Conservation (phyloP, 371 early-diverging fungal genomes). For the Mucor saturninus region DNA sequence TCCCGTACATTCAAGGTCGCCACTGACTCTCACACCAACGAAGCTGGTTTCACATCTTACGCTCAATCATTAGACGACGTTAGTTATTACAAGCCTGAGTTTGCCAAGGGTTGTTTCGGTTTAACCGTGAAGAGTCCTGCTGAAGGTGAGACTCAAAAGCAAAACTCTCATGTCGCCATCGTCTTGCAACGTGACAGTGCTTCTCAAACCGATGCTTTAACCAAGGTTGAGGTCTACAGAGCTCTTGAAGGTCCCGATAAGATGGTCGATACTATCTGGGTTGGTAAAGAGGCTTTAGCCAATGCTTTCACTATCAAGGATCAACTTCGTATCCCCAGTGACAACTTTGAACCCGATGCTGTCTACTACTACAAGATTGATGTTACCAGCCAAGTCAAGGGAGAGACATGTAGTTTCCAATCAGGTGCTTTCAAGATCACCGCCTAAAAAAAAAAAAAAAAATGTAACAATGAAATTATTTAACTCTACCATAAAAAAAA, state of each 20-base stretch:
- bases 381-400: conserved; percentile 21
- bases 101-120: conserved; percentile 38
- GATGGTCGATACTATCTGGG: conserved; percentile 25
- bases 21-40: conserved; percentile 52
- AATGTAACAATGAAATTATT: conserved; percentile 13
- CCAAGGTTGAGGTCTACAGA: conserved; percentile 31
- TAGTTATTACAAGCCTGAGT: conserved; percentile 22
- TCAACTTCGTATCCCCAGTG: conserved; percentile 24
- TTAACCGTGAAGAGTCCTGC: conserved; percentile 22
- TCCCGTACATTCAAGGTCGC: conserved; percentile 60
- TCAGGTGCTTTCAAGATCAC: conserved; percentile 31
- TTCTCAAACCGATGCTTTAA: conserved; percentile 31
- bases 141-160: conserved; percentile 19
- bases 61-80: conserved; percentile 29
- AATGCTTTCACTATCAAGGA: conserved; percentile 30
- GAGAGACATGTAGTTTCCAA: conserved; percentile 32
- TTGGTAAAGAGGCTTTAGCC: conserved; percentile 17
- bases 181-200: conserved; percentile 31
- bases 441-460: conserved; percentile 14
- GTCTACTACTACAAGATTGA: conserved; percentile 28
- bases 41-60: conserved; percentile 48
- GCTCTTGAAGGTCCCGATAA: conserved; percentile 17
- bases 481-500: background rate
- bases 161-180: conserved; percentile 18
- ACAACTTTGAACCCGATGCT: conserved; percentile 23